Percentiles rank a stretch among this genome's conserved stretches.
Evolutionary conservation across 1,284 basidiomycete species (phyloP).

Genomic region (Papiliotrema nemorosa): DNA sequence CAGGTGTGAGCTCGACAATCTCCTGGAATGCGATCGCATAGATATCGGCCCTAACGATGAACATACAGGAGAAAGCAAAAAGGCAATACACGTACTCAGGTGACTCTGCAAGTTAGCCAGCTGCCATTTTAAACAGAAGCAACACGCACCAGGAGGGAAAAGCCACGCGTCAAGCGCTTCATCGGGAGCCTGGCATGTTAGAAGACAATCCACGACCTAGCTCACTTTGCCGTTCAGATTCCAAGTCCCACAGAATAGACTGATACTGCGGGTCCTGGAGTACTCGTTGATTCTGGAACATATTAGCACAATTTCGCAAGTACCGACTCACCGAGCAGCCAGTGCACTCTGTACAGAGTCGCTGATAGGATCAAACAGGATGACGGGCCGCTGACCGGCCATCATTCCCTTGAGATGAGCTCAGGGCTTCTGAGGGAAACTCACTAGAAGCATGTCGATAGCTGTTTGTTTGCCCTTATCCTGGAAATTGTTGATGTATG

Average conservation of each 20-base stretch:
- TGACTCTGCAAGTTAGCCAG: constrained; percentile 48
- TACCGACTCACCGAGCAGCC: constrained; percentile 56
- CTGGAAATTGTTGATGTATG: constrained; percentile 98
- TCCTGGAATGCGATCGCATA: constrained; percentile 95
- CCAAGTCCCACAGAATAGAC: constrained; percentile 87
- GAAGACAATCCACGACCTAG: constrained; percentile 5
- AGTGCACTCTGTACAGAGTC: constrained; percentile 74
- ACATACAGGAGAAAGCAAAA: neutral
- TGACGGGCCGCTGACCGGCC: constrained; percentile 78
- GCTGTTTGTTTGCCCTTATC: constrained; percentile 91
- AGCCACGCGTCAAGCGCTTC: constrained; percentile 88
- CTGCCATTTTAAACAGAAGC: no score
- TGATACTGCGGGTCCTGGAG: constrained; percentile 68
- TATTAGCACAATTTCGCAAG: no score
- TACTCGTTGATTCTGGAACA: constrained; percentile 74
- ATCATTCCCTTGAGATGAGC: constrained; percentile 75
- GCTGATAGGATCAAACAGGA: constrained; percentile 90
- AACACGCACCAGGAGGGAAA: constrained; percentile 65
- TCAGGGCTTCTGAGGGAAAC: constrained; percentile 24
- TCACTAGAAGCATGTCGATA: constrained; percentile 89
- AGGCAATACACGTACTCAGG: constrained; percentile 56
- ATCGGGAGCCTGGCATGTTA: constrained; percentile 59
- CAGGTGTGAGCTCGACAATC: constrained; percentile 92
- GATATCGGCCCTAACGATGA: constrained; percentile 68
- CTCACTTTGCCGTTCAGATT: constrained; percentile 86